Evolutionary conservation across 2,329 filamentous ascomycete species (phyloP), one percentile per base, ranked within the genome.

Genomic region (Bipolaris gigantea): DNA sequence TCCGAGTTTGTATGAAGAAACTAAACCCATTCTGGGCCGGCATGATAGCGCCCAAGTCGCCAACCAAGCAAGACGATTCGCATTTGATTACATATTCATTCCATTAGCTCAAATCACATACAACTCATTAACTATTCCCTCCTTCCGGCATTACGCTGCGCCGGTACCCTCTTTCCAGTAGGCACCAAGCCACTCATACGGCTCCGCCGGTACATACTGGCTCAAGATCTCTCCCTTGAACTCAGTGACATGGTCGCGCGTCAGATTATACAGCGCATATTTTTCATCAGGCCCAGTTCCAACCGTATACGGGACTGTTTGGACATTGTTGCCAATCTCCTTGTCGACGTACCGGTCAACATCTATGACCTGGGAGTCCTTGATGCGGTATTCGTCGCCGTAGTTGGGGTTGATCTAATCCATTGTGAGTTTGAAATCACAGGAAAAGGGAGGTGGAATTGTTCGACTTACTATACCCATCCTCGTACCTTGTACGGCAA

Each of bases 301-400:
- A 23, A 66, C 56, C 8, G 62, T 65, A 42, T 66, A 66, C 0
- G 62, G 64, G 2, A 66, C 64, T 1, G 64, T 66, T 43, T 66
- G 64, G 19, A 66, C 64, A 38, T 66, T 66, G 50, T 66, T 66
- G 1, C 62, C 62, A 41, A 66, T 66, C 48, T 65, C 62, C 55
- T 65, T 66, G 51, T 66, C 62, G 15, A 65, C 64, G 40, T 58
- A 63, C 35, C 59, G 58, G 25, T 56, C 60, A 36, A 66, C 53
- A 30, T 64, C 62, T 13, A 45, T 38, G 8, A 64, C 40, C 38
- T 66, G 64, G 0, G 59, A 50, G 45, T 66, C 54, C 50, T 64
- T 65, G 56, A 66, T 60, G 25, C 64, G 64, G 50, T 61, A 62
- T 55, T 66, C 63, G 46, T 66, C 63, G 34, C 63, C 60, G 36